These are phyloP conservation scores for Cephaloascus fragrans DNA, from an alignment of 805 yeast genomes.

Conservation along the genomic window DNA sequence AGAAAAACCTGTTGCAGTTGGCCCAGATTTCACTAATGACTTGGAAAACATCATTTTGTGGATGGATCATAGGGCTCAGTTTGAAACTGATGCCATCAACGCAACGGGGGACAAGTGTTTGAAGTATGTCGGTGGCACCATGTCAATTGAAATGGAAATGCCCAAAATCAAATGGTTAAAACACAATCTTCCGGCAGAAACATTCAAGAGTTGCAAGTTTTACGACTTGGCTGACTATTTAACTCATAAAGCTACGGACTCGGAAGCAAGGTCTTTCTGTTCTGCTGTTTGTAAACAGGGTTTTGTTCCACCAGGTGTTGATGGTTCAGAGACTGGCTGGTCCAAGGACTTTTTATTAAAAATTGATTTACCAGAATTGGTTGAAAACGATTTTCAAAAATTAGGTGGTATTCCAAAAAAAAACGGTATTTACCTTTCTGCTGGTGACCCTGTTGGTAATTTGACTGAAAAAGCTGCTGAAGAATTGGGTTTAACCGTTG, in stretches of 20 bases:
- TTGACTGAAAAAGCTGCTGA: constrained; percentile 59
- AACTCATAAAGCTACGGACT: constrained; percentile 84
- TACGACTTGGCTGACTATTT: constrained; percentile 89
- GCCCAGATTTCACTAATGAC: constrained; percentile 72
- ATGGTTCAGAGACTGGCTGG: constrained; percentile 85
- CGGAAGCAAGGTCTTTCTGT: constrained; percentile 80
- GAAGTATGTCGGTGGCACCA: constrained; percentile 91
- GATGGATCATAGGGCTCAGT: constrained; percentile 96
- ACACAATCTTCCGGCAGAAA: constrained; percentile 59
- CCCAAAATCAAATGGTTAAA: constrained; percentile 97
- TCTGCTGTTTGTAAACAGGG: constrained; percentile 96
- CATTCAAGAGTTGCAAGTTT: constrained; percentile 58
- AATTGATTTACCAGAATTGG: constrained; percentile 69
- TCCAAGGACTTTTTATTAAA: constrained; percentile 61
- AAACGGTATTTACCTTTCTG: constrained; percentile 67
- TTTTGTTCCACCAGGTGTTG: constrained; percentile 85
- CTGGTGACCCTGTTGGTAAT: constrained; percentile 85
- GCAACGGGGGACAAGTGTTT: constrained; percentile 69
- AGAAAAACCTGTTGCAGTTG: constrained; percentile 75
- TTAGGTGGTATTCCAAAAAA: constrained; percentile 77
- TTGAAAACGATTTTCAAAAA: constrained; percentile 63
- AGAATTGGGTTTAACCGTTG: constrained; percentile 72
- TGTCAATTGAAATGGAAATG: constrained; percentile 97
- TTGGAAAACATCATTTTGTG: constrained; percentile 83
- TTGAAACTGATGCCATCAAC: constrained; percentile 75